phyloP scores from a whole-genome alignment of 2,329 filamentous ascomycete genomes.

The Paracamarosporium sp. region DNA sequence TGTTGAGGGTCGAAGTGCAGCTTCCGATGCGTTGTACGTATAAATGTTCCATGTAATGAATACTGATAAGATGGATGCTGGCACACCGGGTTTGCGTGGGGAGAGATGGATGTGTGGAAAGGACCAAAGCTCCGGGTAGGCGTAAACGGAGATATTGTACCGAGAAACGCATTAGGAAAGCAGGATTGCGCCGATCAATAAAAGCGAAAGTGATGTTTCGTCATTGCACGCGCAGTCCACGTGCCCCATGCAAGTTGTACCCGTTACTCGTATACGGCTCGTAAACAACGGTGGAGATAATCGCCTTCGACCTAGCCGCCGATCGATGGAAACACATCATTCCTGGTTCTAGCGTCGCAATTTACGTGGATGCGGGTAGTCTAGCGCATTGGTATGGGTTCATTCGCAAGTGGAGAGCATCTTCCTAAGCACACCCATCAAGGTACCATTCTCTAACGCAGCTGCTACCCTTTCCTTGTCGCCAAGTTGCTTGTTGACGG shows the following conservation, averaged over 20 bases:
- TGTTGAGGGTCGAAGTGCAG: not conserved
- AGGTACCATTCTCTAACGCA: conserved; percentile 88
- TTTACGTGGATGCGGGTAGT: not conserved
- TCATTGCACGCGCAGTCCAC: not conserved
- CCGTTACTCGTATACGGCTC: not conserved
- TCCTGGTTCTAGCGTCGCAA: not conserved
- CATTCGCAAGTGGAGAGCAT: conserved; percentile 88
- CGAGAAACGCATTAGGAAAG: not conserved
- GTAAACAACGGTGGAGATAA: not conserved
- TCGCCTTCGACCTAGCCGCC: not conserved
- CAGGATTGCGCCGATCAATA: not conserved
- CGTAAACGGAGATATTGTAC: not conserved
- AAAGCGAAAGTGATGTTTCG: not conserved
- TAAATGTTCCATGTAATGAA: not conserved
- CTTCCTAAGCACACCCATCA: conserved; percentile 87
- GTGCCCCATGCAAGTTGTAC: not conserved
- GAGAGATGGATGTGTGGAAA: not conserved
- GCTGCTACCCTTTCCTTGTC: conserved; percentile 98
- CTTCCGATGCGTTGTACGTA: not conserved
- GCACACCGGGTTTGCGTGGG: not conserved
- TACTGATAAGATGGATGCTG: not conserved
- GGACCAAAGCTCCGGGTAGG: not conserved
- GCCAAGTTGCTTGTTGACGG: conserved; percentile 94
- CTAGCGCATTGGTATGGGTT: conserved; percentile 14
- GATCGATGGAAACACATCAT: not conserved